Evolutionary conservation across 306 rosid genomes (phyloP).

Genomic region (Luffa aegyptiaca): DNA sequence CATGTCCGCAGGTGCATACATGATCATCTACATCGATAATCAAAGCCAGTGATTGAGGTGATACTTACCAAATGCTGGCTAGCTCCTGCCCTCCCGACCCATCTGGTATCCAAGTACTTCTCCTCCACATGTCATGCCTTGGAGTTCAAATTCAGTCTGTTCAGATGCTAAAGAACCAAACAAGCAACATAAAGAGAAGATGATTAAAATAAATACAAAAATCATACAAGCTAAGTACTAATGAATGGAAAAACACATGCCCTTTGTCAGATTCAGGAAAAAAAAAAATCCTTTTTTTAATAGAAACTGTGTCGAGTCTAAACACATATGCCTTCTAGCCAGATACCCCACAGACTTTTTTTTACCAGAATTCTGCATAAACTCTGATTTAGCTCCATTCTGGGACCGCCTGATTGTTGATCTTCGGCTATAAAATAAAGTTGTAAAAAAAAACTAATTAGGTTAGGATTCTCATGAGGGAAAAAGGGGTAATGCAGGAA

Average conservation of each 20-base stretch:
- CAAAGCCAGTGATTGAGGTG: conserved; percentile 23
- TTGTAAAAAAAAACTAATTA: conserved; percentile 12
- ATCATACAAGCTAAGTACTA: not conserved
- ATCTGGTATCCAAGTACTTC: not conserved
- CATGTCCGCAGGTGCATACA: not conserved
- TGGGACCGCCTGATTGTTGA: conserved; percentile 29
- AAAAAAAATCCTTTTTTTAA: not conserved
- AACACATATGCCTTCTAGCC: conserved; percentile 31
- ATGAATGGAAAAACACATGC: not conserved
- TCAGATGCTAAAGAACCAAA: conserved; percentile 30
- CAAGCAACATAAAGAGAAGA: conserved; percentile 46
- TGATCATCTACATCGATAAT: conserved; percentile 15
- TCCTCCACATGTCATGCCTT: conserved; percentile 4
- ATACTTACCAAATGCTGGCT: conserved; percentile 24
- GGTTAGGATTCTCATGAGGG: conserved; percentile 20
- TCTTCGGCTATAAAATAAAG: conserved; percentile 40
- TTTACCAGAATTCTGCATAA: conserved; percentile 6
- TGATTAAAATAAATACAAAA: conserved; percentile 15
- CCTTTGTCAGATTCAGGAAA: not conserved
- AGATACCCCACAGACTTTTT: conserved; percentile 33
- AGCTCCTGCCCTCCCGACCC: not conserved
- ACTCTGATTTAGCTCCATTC: conserved; percentile 54
- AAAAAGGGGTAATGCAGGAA: conserved; percentile 34
- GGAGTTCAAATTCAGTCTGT: conserved; percentile 34
- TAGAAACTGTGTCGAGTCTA: conserved; percentile 1